A percentile compares a stretch with the other conserved stretches of the same genome.
Conservation (phyloP, 2,329 filamentous ascomycete species). For the Eutypella sp. region DNA sequence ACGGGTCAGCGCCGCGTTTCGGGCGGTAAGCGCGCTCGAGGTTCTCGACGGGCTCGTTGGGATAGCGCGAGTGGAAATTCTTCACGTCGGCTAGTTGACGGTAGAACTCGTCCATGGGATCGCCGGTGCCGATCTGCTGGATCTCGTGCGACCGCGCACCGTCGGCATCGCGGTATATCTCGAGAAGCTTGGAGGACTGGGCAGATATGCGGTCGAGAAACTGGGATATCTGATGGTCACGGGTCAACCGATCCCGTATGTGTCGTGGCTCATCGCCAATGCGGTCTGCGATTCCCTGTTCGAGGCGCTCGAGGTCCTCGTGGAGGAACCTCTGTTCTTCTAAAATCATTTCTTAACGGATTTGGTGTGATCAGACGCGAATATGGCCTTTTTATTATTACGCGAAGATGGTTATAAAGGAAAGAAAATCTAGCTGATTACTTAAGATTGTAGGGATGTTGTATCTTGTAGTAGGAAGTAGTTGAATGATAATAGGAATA, state of each 20-base stretch:
- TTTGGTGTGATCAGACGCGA: no score
- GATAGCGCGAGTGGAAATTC: constrained; percentile 84
- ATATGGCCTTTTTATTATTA: no score
- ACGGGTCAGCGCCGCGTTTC: constrained; percentile 58
- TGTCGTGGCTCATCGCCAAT: constrained; percentile 84
- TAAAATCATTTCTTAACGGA: constrained; percentile 73
- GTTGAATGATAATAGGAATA: no score
- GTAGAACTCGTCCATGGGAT: constrained; percentile 89
- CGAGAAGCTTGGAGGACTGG: constrained; percentile 74
- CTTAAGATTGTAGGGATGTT: no score
- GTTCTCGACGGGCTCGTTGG: constrained; percentile 92
- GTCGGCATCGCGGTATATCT: constrained; percentile 78
- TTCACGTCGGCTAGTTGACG: constrained; percentile 76
- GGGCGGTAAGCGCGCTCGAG: constrained; percentile 86
- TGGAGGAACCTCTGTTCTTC: constrained; percentile 93
- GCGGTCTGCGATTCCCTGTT: constrained; percentile 88
- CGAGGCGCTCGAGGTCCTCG: constrained; percentile 92
- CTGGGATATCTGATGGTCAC: constrained; percentile 86
- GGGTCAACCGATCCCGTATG: constrained; percentile 79
- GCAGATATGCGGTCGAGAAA: constrained; percentile 83
- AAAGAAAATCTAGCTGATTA: no score
- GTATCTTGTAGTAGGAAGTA: no score
- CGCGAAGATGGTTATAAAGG: no score
- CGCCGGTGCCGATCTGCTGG: constrained; percentile 75
- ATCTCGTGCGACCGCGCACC: constrained; percentile 72